Base-by-base conservation (phyloP, 306 rosid species). In the Parietaria judaica region DNA sequence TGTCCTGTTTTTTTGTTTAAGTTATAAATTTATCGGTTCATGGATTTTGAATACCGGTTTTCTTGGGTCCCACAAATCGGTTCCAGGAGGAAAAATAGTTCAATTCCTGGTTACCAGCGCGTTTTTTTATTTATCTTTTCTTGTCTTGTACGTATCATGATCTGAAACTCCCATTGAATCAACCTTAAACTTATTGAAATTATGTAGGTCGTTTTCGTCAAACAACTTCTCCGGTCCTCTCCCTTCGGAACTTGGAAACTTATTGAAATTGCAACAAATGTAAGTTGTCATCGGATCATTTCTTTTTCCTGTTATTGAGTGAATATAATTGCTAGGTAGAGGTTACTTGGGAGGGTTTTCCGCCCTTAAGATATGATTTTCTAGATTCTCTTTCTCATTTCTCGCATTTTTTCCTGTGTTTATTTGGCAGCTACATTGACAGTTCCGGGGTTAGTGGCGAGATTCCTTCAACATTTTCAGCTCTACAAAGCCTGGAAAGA, bases 401-500 rank as follows among this genome's bases (percentile, higher is more conserved):
- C 54, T 66, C 66, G 61, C 77, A 65, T 71, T 1, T 36, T 23
- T 23, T 23, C 31, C 31, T 23, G 1, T 23, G 31, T 23, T 23
- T 23, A 23, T 23, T 78, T 46, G 59, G 54, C 84, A 87, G 96
- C 60, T 87, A 85, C 65, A 9, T 81, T 15, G 86, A 71, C 77
- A 91, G 97, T 67, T 78, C 83, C 6, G 95, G 97, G 72, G 61
- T 83, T 37, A 73, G 89, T 16, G 97, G 97, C 36, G 79, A 78
- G 68, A 81, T 90, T 76, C 97, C 96, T 66, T 64, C 81, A 53
- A 69, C 95, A 70, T 78, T 91, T 83, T 71, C 86, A 17, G 65
- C 73, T 39, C 79, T 91, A 1, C 72, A 3, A 17, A 87, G 64
- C 76, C 60, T 91, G 78, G 3, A 0, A 3, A 56, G 4, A 60